phyloP scores from a whole-genome alignment of 352 stramenopile species.

The Phytophthora meadii region DNA sequence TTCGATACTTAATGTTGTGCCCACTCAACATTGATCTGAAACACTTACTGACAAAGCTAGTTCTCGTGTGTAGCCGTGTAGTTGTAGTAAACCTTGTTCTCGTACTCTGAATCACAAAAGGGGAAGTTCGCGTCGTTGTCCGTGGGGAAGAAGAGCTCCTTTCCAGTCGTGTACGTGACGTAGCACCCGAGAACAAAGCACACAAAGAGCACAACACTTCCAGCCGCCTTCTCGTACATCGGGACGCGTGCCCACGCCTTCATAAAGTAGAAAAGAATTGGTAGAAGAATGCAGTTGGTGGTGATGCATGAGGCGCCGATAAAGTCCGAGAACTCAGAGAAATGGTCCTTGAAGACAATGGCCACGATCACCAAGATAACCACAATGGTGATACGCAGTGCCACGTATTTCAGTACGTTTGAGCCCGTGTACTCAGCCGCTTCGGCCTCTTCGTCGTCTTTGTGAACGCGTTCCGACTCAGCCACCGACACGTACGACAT shows the following conservation, averaged over 20 bases:
- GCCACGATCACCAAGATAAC: conserved; percentile 43
- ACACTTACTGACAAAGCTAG: background rate
- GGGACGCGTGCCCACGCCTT: conserved; percentile 53
- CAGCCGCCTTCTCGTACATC: conserved; percentile 36
- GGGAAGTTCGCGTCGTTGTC: conserved; percentile 47
- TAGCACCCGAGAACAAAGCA: conserved; percentile 40
- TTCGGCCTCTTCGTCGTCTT: conserved; percentile 39
- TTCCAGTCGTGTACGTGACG: conserved; percentile 49
- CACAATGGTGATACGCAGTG: conserved; percentile 39
- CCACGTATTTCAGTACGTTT: conserved; percentile 43
- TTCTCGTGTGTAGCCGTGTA: conserved; percentile 34
- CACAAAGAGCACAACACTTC: conserved; percentile 28
- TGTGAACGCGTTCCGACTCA: conserved; percentile 40
- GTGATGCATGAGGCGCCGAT: conserved; percentile 61
- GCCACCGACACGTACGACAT: conserved; percentile 56
- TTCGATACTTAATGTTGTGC: too few relatives aligned
- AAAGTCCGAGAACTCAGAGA: conserved; percentile 68
- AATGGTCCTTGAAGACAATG: conserved; percentile 59
- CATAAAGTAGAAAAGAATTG: conserved; percentile 71
- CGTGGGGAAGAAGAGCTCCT: conserved; percentile 45
- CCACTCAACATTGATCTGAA: too few relatives aligned
- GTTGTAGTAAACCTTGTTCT: conserved; percentile 63
- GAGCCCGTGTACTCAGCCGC: conserved; percentile 39
- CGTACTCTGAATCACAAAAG: conserved; percentile 55
- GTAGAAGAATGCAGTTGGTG: conserved; percentile 65